Base-by-base conservation (phyloP, 2,329 filamentous ascomycete species). In the Epicoccum nigrum region DNA sequence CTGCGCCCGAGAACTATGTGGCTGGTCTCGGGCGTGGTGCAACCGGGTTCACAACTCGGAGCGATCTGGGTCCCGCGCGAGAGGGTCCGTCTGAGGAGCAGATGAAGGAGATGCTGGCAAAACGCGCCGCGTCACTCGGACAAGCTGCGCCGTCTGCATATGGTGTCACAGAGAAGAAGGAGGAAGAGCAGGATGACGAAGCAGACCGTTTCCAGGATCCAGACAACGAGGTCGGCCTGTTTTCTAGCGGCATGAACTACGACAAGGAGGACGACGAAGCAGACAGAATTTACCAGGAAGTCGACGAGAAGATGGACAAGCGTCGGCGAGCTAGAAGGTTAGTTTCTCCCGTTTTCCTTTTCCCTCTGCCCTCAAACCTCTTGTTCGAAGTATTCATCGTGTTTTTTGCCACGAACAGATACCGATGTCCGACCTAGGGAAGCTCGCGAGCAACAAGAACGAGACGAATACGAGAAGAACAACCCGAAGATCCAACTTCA, bases 401-500 rank as follows among this genome's bases (percentile, higher is more conserved):
- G 77, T 78, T 72, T 74, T 77, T 79, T 79, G 83, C 80, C 80
- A 80, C 83, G 86, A 84, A 82, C 85, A 90, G 85, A 87, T 84
- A 89, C 83, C 88, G 87, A 87, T 92, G 80, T 79, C 77, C 80
- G 77, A 74, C 73, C 75, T 83, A 96, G 94, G 85, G 94, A 99
- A 88, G 88, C 87, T 71, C 91, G 94, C 74, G 94, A 99, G 76
- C 81, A 89, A 72, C 84, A 90, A 78, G 93, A 99, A 80, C 86
- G 83, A 73, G 91, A 96, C 71, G 92, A 97, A 68, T 96, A 96
- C 82, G 93, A 99, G 78, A 86, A 88, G 63, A 93, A 96, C 73
- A 97, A 99, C 72, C 94, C 94, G 12, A 99, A 97, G 76, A 97
- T 99, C 44, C 90, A 96, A 70, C 90, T 97, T 63, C 94, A 99